Percentiles rank a stretch among this genome's conserved stretches.
Evolutionary conservation across 805 yeast genomes (phyloP).

Genomic region (Kluyveromyces wickerhamii): DNA sequence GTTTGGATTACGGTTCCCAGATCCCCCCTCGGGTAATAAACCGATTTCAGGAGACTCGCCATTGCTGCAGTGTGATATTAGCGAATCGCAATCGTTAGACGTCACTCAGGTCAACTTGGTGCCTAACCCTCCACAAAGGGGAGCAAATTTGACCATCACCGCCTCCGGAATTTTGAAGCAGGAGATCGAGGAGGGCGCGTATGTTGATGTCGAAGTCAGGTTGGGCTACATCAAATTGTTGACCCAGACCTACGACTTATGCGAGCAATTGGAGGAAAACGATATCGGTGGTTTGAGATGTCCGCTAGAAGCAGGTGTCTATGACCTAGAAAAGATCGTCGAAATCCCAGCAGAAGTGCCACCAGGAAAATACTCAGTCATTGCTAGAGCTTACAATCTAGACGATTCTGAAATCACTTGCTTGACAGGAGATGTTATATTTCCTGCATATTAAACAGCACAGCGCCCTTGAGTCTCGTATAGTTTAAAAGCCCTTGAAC

Average conservation of each 20-base stretch:
- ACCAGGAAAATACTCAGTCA: constrained; percentile 83
- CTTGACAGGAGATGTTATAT: constrained; percentile 59
- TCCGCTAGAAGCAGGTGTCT: constrained; percentile 67
- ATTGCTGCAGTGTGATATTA: constrained; percentile 63
- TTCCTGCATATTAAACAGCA: constrained; percentile 28
- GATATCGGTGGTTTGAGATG: constrained; percentile 57
- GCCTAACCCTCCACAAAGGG: constrained; percentile 89
- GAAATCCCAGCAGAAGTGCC: constrained; percentile 90
- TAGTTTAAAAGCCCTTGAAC: no score
- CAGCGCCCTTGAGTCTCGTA: no score
- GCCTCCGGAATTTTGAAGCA: constrained; percentile 60
- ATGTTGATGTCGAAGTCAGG: constrained; percentile 87
- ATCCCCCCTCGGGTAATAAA: constrained; percentile 23
- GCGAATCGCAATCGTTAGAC: constrained; percentile 52
- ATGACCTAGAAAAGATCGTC: constrained; percentile 59
- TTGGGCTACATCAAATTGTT: constrained; percentile 86
- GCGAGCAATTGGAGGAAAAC: constrained; percentile 78
- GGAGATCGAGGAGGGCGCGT: constrained; percentile 73
- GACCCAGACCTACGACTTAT: constrained; percentile 85
- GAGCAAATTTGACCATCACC: constrained; percentile 68
- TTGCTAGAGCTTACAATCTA: constrained; percentile 82
- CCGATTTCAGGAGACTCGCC: constrained; percentile 94
- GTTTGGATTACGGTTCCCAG: constrained; percentile 11
- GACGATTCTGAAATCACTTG: constrained; percentile 82
- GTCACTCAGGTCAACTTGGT: constrained; percentile 50